These are phyloP conservation scores for Didymosphaeria variabile DNA, from an alignment of 2,329 filamentous ascomycete species.

Conservation along the genomic window DNA sequence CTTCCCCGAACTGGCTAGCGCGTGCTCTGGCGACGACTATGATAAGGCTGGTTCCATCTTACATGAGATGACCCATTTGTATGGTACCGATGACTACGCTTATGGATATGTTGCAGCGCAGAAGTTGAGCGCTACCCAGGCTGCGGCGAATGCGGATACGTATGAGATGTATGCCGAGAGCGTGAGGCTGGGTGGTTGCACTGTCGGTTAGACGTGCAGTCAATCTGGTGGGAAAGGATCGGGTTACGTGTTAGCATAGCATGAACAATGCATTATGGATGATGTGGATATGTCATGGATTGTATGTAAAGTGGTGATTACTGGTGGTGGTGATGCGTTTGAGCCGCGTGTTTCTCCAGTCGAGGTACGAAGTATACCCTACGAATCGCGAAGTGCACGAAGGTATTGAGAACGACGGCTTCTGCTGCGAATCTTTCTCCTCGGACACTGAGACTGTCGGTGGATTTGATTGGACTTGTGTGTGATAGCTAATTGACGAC, in stretches of 20 bases:
- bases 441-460: too few relatives aligned
- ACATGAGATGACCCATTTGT: constrained; percentile 23
- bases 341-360: too few relatives aligned
- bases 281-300: not conserved
- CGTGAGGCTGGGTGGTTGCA: constrained; percentile 22
- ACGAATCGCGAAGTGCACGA: too few relatives aligned
- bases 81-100: constrained; percentile 16
- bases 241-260: not conserved
- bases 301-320: not conserved
- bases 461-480: too few relatives aligned
- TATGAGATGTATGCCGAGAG: constrained; percentile 26
- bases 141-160: constrained; percentile 21
- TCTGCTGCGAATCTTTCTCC: too few relatives aligned
- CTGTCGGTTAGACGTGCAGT: constrained; percentile 11
- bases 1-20: constrained; percentile 16
- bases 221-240: not conserved
- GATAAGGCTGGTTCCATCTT: constrained; percentile 21
- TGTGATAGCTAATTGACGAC: too few relatives aligned
- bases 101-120: constrained; percentile 20
- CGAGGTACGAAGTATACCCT: too few relatives aligned
- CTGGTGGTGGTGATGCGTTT: not conserved
- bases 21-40: constrained; percentile 21
- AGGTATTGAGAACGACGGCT: too few relatives aligned
- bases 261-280: not conserved
- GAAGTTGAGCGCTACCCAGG: constrained; percentile 16